A percentile compares a stretch with the other conserved stretches of the same genome.
phyloP scores from a whole-genome alignment of 768 basidiomycete species.

The Hortiboletus campestris region DNA sequence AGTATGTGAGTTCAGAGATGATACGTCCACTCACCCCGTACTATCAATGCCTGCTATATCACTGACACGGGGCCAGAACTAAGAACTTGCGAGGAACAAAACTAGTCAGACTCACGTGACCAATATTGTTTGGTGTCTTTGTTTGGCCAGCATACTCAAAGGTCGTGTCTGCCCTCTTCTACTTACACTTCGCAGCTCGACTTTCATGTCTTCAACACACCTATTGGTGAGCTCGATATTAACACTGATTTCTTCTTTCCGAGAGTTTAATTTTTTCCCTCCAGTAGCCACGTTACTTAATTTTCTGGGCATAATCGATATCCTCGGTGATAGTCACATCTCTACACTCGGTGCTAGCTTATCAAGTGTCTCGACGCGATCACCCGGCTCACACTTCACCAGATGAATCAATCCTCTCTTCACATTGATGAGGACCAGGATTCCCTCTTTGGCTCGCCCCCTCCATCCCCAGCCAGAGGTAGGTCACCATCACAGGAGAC shows the following conservation, averaged over 20 bases:
- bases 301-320: neutral
- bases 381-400: slow-evolving; percentile 15
- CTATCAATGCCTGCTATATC: too few species aligned
- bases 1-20: neutral
- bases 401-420: slow-evolving; percentile 18
- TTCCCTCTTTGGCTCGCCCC: slow-evolving; percentile 80
- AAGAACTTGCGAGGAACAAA: too few species aligned
- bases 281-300: neutral
- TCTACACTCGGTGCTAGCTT: neutral
- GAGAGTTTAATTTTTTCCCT: neutral
- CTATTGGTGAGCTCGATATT: slow-evolving; percentile 3
- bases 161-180: neutral
- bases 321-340: slow-evolving; percentile 1
- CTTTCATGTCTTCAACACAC: neutral
- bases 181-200: neutral
- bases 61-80: too few species aligned
- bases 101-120: neutral
- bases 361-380: slow-evolving; percentile 17
- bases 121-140: slow-evolving; percentile 5
- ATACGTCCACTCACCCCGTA: too few species aligned
- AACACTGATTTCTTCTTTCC: neutral
- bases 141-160: neutral
- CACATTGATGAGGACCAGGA: slow-evolving; percentile 44
- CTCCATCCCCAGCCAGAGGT: slow-evolving; percentile 70
- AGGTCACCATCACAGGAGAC: slow-evolving; percentile 65